phyloP scores from a whole-genome alignment of 495 filamentous ascomycete genomes.

The Cercophora samala region DNA sequence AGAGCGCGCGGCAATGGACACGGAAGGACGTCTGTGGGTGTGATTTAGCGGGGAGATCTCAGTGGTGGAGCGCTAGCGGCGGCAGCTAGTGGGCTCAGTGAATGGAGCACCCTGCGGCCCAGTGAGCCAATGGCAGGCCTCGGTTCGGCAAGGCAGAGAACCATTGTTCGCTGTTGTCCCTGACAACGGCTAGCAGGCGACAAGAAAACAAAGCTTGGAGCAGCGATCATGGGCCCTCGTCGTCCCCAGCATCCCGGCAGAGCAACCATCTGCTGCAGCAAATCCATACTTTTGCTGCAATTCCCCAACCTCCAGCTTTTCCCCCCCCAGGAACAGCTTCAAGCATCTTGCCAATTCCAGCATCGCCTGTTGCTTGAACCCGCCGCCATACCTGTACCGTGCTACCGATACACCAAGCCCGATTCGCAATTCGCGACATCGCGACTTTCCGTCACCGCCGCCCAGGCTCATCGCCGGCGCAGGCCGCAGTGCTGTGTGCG shows the following conservation, averaged over 20 bases:
- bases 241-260: conserved; percentile 15
- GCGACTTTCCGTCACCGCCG: background rate
- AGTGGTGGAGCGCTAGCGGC: conserved; percentile 10
- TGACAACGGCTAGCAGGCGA: conserved; percentile 17
- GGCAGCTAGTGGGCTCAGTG: conserved; percentile 12
- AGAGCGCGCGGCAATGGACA: background rate
- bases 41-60: background rate
- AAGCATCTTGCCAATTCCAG: conserved; percentile 4
- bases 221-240: conserved; percentile 18
- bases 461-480: background rate
- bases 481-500: too few relatives aligned
- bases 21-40: conserved; percentile 1
- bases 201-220: conserved; percentile 27
- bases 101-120: background rate
- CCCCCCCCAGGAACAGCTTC: background rate
- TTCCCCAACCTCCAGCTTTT: conserved; percentile 10
- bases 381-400: too few relatives aligned
- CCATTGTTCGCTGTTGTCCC: conserved; percentile 8
- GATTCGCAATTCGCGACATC: conserved; percentile 3
- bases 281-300: conserved; percentile 13
- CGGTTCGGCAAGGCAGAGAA: background rate
- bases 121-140: conserved; percentile 2
- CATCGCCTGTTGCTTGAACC: too few relatives aligned
- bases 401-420: background rate
- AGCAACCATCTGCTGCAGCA: conserved; percentile 2